Base-by-base conservation (phyloP, 139 green algal genomes). In the Tetraselmis chui region DNA sequence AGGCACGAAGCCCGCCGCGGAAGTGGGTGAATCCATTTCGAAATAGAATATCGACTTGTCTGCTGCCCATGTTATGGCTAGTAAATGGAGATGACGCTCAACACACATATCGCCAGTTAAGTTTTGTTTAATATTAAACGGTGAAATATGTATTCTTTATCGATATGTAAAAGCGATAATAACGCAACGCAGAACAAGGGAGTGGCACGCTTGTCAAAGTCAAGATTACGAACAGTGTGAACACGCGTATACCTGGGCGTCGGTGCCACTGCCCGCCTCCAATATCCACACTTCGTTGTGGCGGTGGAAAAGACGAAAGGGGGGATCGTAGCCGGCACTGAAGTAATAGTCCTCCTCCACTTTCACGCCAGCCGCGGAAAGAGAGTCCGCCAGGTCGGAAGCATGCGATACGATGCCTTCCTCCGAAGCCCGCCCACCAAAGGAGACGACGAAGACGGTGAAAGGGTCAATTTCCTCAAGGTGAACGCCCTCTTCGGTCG, bases 261-360 rank as follows among this genome's bases (percentile, higher is more conserved):
- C 11, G 45, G 45, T 18, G 45, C 45, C 5, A 5, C 45, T 67
- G 45, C 45, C 76, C 28, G 27, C 76, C 27, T 29, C 27, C 76
- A 30, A 28, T 1, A 84, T 2, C 81, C 81, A 84, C 31, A 84
- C 81, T 28, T 84, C 81, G 31, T 81, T 84, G 81, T 84, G 81
- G 23, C 81, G 30, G 67, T 81, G 18, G 76, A 59, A 58, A 24
- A 84, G 76, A n/a, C 81, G 59, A 32, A 81, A 84, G 59, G 81
- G 81, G 1, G 81, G 74, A 32, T 84, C 81, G 76, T 84, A 84
- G 23, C 81, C 81, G 31, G 81, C 81, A 1, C 28, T 45, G 67
- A 80, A 84, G 79, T 67, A 67, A 18, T 67, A 67, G 45, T 67
- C 45, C 45, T 67, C 45, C 45, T 25, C 45, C 11, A 67, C 18